phyloP scores from a whole-genome alignment of 2,329 filamentous ascomycete genomes.

The Botrytis fabae region DNA sequence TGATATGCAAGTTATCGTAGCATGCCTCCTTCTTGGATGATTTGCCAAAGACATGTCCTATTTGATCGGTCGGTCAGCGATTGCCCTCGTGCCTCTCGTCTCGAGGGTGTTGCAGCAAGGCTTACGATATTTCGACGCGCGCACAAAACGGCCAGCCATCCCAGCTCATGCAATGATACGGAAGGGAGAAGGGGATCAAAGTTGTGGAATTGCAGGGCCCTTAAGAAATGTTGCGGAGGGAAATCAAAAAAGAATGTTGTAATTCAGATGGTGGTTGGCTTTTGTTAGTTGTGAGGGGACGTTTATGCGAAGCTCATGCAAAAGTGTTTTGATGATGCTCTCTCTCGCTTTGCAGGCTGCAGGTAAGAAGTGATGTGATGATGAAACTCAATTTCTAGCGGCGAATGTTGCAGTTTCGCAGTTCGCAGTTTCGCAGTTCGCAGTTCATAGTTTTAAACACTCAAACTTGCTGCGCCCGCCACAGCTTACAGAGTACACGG shows the following conservation, averaged over 20 bases:
- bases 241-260: conserved; percentile 17
- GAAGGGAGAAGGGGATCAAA: neutral
- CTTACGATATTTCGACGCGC: conserved; percentile 73
- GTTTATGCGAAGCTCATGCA: conserved; percentile 11
- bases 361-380: conserved; percentile 6
- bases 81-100: conserved; percentile 33
- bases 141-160: conserved; percentile 73
- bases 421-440: neutral
- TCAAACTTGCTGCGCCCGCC: neutral
- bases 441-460: neutral
- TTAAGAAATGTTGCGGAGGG: conserved; percentile 25
- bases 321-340: conserved; percentile 9
- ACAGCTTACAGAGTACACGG: neutral
- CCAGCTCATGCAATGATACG: conserved; percentile 24
- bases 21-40: conserved; percentile 94
- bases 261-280: neutral
- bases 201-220: neutral
- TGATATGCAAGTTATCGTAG: conserved; percentile 97
- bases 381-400: conserved; percentile 16
- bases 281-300: neutral
- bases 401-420: neutral
- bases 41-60: conserved; percentile 98
- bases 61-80: conserved; percentile 31
- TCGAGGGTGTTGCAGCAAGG: conserved; percentile 21
- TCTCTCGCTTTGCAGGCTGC: conserved; percentile 2